These are phyloP conservation scores for Cladosporium sp. DNA, from an alignment of 2,329 filamentous ascomycete species.

Conservation along the genomic window DNA sequence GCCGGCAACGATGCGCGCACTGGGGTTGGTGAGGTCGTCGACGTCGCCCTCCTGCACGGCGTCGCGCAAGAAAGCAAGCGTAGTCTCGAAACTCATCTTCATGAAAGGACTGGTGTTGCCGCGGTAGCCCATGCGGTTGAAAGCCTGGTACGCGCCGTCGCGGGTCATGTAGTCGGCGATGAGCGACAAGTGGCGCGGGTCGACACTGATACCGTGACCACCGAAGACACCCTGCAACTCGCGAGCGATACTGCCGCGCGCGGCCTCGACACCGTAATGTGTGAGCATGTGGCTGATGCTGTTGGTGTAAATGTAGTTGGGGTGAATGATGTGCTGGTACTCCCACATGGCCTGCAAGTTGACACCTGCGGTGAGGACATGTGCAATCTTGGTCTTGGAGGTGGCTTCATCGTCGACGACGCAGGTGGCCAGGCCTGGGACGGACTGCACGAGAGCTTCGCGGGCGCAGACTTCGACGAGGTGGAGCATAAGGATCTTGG, in stretches of 20 bases:
- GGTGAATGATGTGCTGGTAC: slow-evolving; percentile 81
- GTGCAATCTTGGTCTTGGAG: slow-evolving; percentile 42
- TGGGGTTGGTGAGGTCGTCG: slow-evolving; percentile 84
- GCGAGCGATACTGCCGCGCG: slow-evolving; percentile 78
- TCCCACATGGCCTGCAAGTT: slow-evolving; percentile 91
- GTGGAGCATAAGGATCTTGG: slow-evolving; percentile 91
- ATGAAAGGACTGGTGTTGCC: slow-evolving; percentile 87
- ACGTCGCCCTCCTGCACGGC: slow-evolving; percentile 86
- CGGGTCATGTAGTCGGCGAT: slow-evolving; percentile 99
- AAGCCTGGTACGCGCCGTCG: slow-evolving; percentile 82
- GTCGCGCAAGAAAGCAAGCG: slow-evolving; percentile 87
- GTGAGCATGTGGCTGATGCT: slow-evolving; percentile 83
- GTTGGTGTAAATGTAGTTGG: slow-evolving; percentile 85
- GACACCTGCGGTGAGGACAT: slow-evolving; percentile 76
- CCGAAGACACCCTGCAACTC: slow-evolving; percentile 86
- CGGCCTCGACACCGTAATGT: slow-evolving; percentile 91
- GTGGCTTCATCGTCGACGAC: slow-evolving; percentile 63
- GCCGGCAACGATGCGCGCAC: slow-evolving; percentile 84
- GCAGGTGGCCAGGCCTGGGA: slow-evolving; percentile 73
- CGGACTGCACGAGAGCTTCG: slow-evolving; percentile 81
- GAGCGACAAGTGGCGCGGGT: slow-evolving; percentile 87
- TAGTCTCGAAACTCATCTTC: slow-evolving; percentile 99
- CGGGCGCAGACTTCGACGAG: slow-evolving; percentile 80
- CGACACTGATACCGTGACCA: slow-evolving; percentile 88
- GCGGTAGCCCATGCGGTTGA: slow-evolving; percentile 85